Conservation (phyloP, 2,329 filamentous ascomycete species). For the Nemania serpens region DNA sequence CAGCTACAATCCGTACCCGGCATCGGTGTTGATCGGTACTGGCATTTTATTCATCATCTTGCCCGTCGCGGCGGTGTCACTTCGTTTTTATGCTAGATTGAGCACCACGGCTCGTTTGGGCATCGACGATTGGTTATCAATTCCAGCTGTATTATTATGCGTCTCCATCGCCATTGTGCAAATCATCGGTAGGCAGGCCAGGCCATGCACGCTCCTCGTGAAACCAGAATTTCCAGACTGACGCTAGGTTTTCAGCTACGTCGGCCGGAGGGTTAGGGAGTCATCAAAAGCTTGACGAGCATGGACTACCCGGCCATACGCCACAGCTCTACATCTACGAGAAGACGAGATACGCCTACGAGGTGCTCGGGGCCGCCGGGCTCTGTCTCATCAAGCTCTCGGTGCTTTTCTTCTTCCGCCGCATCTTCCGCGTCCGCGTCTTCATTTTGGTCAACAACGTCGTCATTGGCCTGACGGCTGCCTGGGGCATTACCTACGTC, state of each 20-base stretch:
- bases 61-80: constrained; percentile 15
- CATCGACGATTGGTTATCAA: constrained; percentile 28
- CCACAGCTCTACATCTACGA: constrained; percentile 25
- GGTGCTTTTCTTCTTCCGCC: constrained; percentile 28
- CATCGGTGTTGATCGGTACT: constrained; percentile 26
- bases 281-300: constrained; percentile 21
- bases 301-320: constrained; percentile 24
- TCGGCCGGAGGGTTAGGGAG: constrained; percentile 22
- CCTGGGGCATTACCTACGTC: constrained; percentile 26
- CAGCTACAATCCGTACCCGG: constrained; percentile 27
- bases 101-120: constrained; percentile 19
- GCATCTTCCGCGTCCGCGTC: constrained; percentile 27
- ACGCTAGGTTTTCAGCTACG: constrained; percentile 17
- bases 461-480: constrained; percentile 26
- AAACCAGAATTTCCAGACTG: neutral
- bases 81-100: constrained; percentile 28
- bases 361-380: constrained; percentile 21
- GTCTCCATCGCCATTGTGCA: constrained; percentile 23
- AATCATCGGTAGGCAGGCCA: constrained; percentile 25
- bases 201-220: neutral
- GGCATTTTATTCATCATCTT: constrained; percentile 29
- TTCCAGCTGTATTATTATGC: constrained; percentile 24
- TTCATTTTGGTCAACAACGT: constrained; percentile 28
- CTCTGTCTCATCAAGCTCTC: constrained; percentile 27
- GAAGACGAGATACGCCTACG: constrained; percentile 27